Base-by-base conservation (phyloP, 257 asterid species). In the Catharanthus roseus region DNA sequence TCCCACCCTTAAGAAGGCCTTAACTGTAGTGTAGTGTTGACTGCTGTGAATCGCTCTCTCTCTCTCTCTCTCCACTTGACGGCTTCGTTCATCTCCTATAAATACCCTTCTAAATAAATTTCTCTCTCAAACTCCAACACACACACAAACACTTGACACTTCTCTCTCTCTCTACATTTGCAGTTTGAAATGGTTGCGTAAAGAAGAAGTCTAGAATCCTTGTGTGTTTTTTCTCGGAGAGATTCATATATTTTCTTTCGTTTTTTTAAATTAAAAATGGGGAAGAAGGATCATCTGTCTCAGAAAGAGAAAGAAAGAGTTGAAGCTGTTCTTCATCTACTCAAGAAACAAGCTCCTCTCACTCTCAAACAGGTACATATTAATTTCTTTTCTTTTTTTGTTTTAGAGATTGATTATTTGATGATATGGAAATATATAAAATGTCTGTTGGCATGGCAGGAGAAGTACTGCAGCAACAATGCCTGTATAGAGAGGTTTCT, bases 401-500 rank as follows among this genome's bases (percentile, higher is more conserved):
- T n/a, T n/a, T n/a, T n/a, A n/a, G n/a, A n/a, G n/a, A n/a, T n/a
- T n/a, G n/a, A n/a, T n/a, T n/a, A n/a, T n/a, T n/a, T n/a, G n/a
- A n/a, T n/a, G n/a, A n/a, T n/a, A n/a, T n/a, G n/a, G n/a, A n/a
- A n/a, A n/a, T n/a, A n/a, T n/a, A n/a, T n/a, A 26, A 29, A 6
- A 38, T 41, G 9, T 3, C 42, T 38, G 77, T n/a, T n/a, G n/a
- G n/a, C n/a, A n/a, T n/a, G n/a, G n/a, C 90, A 95, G 99, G 99
- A 95, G 83, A 91, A 91, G 72, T 87, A 82, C 62, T 91, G 97
- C 82, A 89, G 97, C 82, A 89, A 74, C 72, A 75, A 58, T 68
- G 91, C 65, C 34, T 91, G 99, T 76, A 90, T 95, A 28, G 95
- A 86, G 86, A 83, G 99, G 61, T 91, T 95, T 75, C 70, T 95